phyloP scores from a whole-genome alignment of 1,284 basidiomycete genomes.

The Chondrostereum purpureum region DNA sequence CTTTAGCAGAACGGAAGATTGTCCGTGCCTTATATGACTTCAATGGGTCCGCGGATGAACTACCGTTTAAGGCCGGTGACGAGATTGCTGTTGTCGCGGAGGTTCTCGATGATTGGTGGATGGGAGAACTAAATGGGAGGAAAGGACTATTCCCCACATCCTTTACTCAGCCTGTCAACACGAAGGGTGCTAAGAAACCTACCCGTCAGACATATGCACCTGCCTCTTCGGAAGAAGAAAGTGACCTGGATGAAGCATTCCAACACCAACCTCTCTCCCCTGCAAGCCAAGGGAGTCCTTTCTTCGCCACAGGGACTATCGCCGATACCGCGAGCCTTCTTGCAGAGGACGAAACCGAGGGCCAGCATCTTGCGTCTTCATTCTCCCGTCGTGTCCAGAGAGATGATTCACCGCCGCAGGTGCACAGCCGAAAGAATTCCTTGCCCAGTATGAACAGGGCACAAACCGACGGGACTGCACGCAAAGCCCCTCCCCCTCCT shows the following conservation, averaged over 20 bases:
- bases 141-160: conserved; percentile 73
- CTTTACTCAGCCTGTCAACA: conserved; percentile 56
- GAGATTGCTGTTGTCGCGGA: conserved; percentile 70
- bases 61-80: conserved; percentile 66
- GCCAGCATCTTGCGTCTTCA: conserved; percentile 17
- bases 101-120: conserved; percentile 81
- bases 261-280: conserved; percentile 33
- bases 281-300: conserved; percentile 27
- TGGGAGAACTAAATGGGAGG: conserved; percentile 64
- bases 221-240: conserved; percentile 10
- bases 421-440: conserved; percentile 4
- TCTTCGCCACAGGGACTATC: no score
- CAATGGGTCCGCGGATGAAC: conserved; percentile 64
- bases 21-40: conserved; percentile 74
- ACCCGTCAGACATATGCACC: conserved; percentile 14
- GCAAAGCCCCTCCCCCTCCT: conserved; percentile 33
- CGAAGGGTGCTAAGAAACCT: conserved; percentile 22
- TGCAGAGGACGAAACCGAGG: conserved; percentile 34
- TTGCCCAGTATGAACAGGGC: background rate
- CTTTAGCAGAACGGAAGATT: conserved; percentile 42
- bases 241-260: conserved; percentile 29
- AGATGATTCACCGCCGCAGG: conserved; percentile 3
- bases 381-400: background rate
- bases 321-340: conserved; percentile 37
- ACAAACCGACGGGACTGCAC: conserved; percentile 14